Base-by-base conservation (phyloP, 2,329 filamentous ascomycete genomes). In the Fusarium concolor region DNA sequence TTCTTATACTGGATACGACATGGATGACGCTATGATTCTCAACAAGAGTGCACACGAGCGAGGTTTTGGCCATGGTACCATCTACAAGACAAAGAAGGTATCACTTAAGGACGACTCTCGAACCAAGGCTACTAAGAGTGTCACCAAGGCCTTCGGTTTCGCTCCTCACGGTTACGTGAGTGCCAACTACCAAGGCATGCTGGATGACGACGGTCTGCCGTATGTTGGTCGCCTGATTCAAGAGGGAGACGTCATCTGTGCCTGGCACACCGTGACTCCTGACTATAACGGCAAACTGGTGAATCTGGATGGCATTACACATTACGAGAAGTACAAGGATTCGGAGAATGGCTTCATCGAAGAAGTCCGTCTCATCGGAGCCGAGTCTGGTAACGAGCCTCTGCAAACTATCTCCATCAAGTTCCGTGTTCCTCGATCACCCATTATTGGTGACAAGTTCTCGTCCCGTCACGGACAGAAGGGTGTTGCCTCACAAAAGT, bases 1-100 rank as follows among this genome's bases (percentile, higher is more conserved):
- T 68, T 97, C 95, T 1, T 99, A 99, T 79, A 98, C 95, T 3
- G 96, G 95, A 51, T 99, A 98, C 81, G 96, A 99, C 85, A 99
- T 99, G 96, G 96, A 99, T 85, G 96, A 99, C 82, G 96, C 96
- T 77, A 98, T 98, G 95, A 98, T 99, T 77, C 85, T 99, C 77
- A 98, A 98, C 85, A 98, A 98, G 79, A 97, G 94, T 20, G 90
- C 95, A 4, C 93, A 97, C 79, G 96, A 99, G 80, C 90, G 96
- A 71, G 96, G 96, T 15, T 98, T 99, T 75, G 95, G 94, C 37
- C 90, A 98, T 75, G 96, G 96, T 56, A 96, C 94, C 7, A 94
- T 99, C 73, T 99, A 97, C 86, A 99, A 99, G 84, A 97, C 94
- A 10, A 97, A 98, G 82, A 92, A 96, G 76, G 90, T 96, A 76